phyloP scores from a whole-genome alignment of 2,329 filamentous ascomycete genomes.

The Alternaria viburni region DNA sequence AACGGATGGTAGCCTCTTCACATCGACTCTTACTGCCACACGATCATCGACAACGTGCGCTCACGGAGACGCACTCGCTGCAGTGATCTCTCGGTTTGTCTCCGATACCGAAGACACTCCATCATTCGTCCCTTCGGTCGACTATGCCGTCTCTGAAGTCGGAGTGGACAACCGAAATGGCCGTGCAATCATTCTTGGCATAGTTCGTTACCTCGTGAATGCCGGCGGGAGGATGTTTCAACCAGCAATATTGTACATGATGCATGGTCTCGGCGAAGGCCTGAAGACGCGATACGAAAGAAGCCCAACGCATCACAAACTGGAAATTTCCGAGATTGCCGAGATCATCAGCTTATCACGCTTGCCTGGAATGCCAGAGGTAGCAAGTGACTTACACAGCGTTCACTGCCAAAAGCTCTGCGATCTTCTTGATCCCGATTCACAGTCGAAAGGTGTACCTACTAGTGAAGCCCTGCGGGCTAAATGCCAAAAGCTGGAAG shows the following conservation, averaged over 20 bases:
- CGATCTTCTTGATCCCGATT: slow-evolving; percentile 13
- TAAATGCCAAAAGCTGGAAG: slow-evolving; percentile 15
- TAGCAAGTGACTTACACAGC: slow-evolving; percentile 49
- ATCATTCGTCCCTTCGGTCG: background rate
- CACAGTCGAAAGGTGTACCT: slow-evolving; percentile 11
- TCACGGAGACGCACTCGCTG: slow-evolving; percentile 50
- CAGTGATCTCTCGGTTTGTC: slow-evolving; percentile 45
- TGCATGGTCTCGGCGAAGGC: slow-evolving; percentile 51
- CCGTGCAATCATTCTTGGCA: slow-evolving; percentile 30
- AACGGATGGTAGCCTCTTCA: slow-evolving; percentile 54
- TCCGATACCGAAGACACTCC: slow-evolving; percentile 3
- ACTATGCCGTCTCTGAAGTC: background rate
- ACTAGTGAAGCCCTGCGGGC: slow-evolving; percentile 23
- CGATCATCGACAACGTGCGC: slow-evolving; percentile 41
- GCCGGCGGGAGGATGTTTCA: slow-evolving; percentile 48
- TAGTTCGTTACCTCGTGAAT: slow-evolving; percentile 48
- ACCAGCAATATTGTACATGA: slow-evolving; percentile 51
- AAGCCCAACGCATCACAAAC: background rate
- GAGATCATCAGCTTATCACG: slow-evolving; percentile 46
- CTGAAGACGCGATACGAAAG: slow-evolving; percentile 15
- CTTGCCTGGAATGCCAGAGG: slow-evolving; percentile 51
- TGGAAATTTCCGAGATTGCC: slow-evolving; percentile 30
- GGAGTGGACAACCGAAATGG: slow-evolving; percentile 11
- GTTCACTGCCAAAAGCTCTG: slow-evolving; percentile 37
- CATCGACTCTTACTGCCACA: slow-evolving; percentile 43